Evolutionary conservation across 2,329 filamentous ascomycete species (phyloP), one percentile per base, ranked within the genome.

Genomic region (Aspergillus chevalieri): DNA sequence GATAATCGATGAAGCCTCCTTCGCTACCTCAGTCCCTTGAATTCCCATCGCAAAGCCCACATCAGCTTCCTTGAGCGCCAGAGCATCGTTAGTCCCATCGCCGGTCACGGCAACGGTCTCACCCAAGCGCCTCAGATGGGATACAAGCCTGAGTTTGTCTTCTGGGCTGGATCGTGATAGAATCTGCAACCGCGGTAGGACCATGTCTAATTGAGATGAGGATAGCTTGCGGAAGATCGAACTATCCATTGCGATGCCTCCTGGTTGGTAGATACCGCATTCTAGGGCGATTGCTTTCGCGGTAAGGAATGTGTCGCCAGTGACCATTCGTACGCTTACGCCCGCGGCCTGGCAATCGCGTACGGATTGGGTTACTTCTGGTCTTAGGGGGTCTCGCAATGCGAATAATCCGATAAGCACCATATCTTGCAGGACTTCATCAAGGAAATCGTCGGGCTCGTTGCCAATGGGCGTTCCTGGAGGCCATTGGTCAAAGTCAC

Each of bases 1-100:
- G 59, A 92, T 89, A 53, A 92, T 92, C 33, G 86, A 85, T 6
- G 87, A 91, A 1, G 87, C 87, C 68, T 92, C 87, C 69, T 91
- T 91, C 41, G 87, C 87, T 34, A 92, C 87, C 66, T 91, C 87
- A 0, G 87, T 91, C 52, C 87, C 87, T 10, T 87, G 80, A 47
- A 91, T 88, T 57, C 87, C 87, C 87, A 92, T 92, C n/a, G 87
- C 89, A 69, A 92, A 91, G 22, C 87, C 87, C 44, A 92, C 85
- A 62, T 92, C 87, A 5, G 87, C 87, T 60, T 84, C 84, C 70
- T 88, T 90, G 44, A 92, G 77, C 45, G 87, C 87, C 22, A 87
- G 87, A 4, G 86, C 87, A 68, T 92, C 87, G 65, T 92, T 92
- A 58, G 87, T 91, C 48, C 87, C 87, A 61, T 92, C 87, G 57